phyloP scores from a whole-genome alignment of 208 protist species.

The Trypanosoma rangeli region DNA sequence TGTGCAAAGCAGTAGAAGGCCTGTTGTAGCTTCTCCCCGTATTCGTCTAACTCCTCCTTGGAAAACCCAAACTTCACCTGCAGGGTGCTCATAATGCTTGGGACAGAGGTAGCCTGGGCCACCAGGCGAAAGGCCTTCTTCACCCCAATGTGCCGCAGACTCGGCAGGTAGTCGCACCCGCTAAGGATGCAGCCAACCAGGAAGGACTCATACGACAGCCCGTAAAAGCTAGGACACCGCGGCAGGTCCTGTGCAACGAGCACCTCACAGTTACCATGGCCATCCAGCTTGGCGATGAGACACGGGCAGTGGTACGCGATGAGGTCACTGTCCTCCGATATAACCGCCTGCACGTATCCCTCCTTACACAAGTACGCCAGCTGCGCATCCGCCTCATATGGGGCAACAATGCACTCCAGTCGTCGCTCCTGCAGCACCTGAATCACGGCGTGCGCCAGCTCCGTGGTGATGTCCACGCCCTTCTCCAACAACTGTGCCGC shows the following conservation, averaged over 20 bases:
- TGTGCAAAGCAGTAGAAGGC: slow-evolving; percentile 90
- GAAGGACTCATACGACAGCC: slow-evolving; percentile 79
- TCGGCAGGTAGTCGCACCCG: slow-evolving; percentile 97
- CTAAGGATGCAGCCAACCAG: slow-evolving; percentile 94
- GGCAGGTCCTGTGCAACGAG: slow-evolving; percentile 21
- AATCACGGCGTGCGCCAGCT: slow-evolving; percentile 78
- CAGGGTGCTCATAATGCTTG: slow-evolving; percentile 47
- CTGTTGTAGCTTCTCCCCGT: slow-evolving; percentile 46
- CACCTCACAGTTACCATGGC: slow-evolving; percentile 27
- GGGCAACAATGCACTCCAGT: slow-evolving; percentile 96
- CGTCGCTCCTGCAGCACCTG: slow-evolving; percentile 64
- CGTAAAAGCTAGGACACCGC: slow-evolving; percentile 23
- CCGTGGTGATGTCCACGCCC: slow-evolving; percentile 74
- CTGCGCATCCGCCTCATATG: slow-evolving; percentile 99
- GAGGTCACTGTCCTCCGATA: slow-evolving; percentile 99
- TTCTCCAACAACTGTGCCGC: slow-evolving; percentile 57
- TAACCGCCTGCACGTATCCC: slow-evolving; percentile 90
- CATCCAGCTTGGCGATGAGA: slow-evolving; percentile 78
- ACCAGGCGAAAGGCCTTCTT: slow-evolving; percentile 93
- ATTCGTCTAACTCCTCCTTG: slow-evolving; percentile 58
- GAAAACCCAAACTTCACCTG: slow-evolving; percentile 55
- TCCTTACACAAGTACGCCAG: slow-evolving; percentile 93
- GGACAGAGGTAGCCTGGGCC: slow-evolving; percentile 39
- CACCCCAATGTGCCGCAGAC: slow-evolving; percentile 90
- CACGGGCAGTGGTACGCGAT: slow-evolving; percentile 94